These are phyloP conservation scores for Neurospora cerealis DNA, from an alignment of 495 filamentous ascomycete genomes.

Conservation along the genomic window DNA sequence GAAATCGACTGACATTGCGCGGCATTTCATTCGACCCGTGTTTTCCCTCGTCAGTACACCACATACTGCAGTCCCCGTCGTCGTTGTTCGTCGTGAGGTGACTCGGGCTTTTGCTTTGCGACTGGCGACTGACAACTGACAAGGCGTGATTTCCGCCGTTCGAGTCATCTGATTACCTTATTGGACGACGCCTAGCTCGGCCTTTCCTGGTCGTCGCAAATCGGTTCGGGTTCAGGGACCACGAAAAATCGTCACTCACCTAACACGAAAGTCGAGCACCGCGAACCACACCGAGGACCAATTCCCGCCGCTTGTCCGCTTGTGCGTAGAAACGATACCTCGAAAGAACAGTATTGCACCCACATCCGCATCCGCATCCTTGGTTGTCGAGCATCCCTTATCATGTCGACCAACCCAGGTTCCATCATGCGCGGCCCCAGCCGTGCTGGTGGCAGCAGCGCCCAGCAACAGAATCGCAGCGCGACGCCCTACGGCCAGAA, in stretches of 20 bases:
- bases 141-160: background rate
- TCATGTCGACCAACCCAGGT: slow-evolving; percentile 27
- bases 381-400: background rate
- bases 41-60: slow-evolving; percentile 5
- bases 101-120: background rate
- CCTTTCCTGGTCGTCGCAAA: background rate
- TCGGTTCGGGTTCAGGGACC: background rate
- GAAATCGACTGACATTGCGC: background rate
- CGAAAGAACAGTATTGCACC: background rate
- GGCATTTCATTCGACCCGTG: slow-evolving; percentile 6
- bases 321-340: background rate
- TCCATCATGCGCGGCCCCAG: slow-evolving; percentile 46
- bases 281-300: background rate
- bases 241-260: background rate
- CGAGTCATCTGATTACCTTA: slow-evolving; percentile 4
- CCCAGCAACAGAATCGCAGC: slow-evolving; percentile 32
- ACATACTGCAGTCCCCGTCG: background rate
- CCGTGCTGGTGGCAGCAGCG: slow-evolving; percentile 36
- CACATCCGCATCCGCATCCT: background rate
- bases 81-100: background rate
- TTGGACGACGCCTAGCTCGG: slow-evolving; percentile 5
- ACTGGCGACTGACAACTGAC: background rate
- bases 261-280: background rate
- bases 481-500: slow-evolving; percentile 60
- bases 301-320: background rate